Percentiles rank a stretch among this genome's conserved stretches.
These are phyloP conservation scores for Colletotrichum sp. DNA, from an alignment of 2,329 filamentous ascomycete species.

Conservation along the genomic window DNA sequence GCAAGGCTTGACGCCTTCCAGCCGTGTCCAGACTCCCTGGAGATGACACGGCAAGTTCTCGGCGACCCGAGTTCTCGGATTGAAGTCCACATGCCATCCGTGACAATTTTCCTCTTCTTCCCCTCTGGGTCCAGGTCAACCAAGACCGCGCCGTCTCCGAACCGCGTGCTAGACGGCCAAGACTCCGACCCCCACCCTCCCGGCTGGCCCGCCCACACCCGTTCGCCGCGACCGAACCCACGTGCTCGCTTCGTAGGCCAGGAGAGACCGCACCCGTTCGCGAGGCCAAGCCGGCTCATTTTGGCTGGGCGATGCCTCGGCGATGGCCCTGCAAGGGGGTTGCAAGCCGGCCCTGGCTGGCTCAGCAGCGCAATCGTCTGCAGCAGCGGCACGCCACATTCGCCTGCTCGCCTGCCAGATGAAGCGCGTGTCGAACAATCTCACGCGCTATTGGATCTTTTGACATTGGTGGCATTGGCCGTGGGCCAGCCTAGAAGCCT, in stretches of 20 bases:
- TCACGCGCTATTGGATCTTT: neutral
- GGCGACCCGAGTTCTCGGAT: neutral
- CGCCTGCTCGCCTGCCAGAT: neutral
- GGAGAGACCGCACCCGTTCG: neutral
- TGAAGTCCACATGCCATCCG: neutral
- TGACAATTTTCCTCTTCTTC: neutral
- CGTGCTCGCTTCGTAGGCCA: conserved; percentile 17
- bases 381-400: neutral
- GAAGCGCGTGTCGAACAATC: neutral
- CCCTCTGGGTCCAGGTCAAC: neutral
- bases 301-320: neutral
- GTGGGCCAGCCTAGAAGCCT: neutral
- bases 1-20: neutral
- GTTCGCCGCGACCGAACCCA: conserved; percentile 3
- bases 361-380: neutral
- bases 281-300: neutral
- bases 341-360: neutral
- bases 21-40: neutral
- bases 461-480: neutral
- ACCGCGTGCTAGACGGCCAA: neutral
- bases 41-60: neutral
- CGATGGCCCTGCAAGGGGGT: neutral
- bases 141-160: neutral
- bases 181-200: neutral
- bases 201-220: neutral